Evolutionary conservation across 1,284 basidiomycete genomes (phyloP).

Genomic region (Apiotrichum veenhuisii): DNA sequence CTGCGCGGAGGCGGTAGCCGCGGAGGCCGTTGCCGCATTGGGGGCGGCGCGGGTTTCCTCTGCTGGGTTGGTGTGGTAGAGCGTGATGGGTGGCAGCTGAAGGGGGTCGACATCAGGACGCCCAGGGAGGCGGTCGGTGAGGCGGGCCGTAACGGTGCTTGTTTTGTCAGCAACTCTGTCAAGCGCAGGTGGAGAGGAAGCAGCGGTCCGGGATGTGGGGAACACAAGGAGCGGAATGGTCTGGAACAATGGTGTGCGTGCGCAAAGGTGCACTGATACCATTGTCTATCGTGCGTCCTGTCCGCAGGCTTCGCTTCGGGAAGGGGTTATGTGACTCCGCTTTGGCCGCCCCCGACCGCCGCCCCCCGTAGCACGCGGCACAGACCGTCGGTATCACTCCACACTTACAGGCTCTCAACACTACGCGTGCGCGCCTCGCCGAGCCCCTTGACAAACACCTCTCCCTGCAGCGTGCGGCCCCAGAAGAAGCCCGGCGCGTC

Average conservation of each 20-base stretch:
- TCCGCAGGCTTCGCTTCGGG: no score
- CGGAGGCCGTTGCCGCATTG: background rate
- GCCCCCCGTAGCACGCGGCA: no score
- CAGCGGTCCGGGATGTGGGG: no score
- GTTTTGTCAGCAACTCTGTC: constrained; percentile 7
- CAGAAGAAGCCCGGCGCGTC: constrained; percentile 45
- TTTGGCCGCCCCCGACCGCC: no score
- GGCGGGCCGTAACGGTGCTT: constrained; percentile 30
- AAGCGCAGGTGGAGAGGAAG: no score
- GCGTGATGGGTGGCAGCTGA: constrained; percentile 19
- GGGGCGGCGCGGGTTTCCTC: background rate
- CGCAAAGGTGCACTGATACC: no score
- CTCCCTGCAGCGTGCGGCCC: constrained; percentile 42
- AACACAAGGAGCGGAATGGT: no score
- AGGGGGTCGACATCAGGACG: constrained; percentile 27
- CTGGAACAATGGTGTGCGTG: no score
- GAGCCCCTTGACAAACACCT: constrained; percentile 46
- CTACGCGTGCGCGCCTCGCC: constrained; percentile 28
- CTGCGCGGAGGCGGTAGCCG: constrained; percentile 6
- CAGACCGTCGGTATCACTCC: no score
- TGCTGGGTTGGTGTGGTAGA: constrained; percentile 22
- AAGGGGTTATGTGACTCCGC: no score
- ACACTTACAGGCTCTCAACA: constrained; percentile 36
- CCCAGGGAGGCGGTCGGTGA: constrained; percentile 29
- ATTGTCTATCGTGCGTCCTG: no score